phyloP scores from a whole-genome alignment of 2,329 filamentous ascomycete genomes.

The Neurospora sp. region DNA sequence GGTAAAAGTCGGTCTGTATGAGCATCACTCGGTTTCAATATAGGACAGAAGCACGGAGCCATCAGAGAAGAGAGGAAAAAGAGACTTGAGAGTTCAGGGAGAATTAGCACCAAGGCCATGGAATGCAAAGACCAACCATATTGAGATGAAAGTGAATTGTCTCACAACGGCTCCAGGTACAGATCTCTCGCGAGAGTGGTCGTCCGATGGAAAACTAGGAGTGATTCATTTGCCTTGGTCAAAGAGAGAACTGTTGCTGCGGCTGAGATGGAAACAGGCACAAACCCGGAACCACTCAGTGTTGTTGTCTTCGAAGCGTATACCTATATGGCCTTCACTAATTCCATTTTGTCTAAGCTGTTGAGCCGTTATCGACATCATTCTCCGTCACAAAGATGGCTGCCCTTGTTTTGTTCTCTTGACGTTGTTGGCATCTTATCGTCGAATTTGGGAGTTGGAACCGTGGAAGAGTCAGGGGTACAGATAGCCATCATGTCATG shows the following conservation, averaged over 20 bases:
- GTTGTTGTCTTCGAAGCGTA: background rate
- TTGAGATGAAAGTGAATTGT: background rate
- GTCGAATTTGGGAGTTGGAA: background rate
- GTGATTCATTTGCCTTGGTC: background rate
- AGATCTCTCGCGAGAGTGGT: too few species aligned
- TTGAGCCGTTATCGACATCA: background rate
- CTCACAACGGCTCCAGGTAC: background rate
- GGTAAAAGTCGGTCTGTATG: too few species aligned
- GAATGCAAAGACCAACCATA: background rate
- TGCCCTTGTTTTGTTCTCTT: background rate
- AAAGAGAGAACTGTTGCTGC: background rate
- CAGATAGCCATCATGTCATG: too few species aligned
- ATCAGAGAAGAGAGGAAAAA: background rate
- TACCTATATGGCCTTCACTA: too few species aligned
- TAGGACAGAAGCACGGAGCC: background rate
- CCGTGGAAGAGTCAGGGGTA: too few species aligned
- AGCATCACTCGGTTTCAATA: background rate
- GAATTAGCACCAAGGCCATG: background rate
- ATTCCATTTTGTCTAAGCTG: too few species aligned
- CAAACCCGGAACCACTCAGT: background rate
- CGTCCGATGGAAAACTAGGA: background rate
- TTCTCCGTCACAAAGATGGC: background rate
- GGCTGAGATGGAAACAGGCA: background rate
- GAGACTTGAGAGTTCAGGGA: too few species aligned
- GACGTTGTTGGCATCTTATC: background rate